phyloP scores from a whole-genome alignment of 352 stramenopile genomes.

The Thraustotheca clavata region DNA sequence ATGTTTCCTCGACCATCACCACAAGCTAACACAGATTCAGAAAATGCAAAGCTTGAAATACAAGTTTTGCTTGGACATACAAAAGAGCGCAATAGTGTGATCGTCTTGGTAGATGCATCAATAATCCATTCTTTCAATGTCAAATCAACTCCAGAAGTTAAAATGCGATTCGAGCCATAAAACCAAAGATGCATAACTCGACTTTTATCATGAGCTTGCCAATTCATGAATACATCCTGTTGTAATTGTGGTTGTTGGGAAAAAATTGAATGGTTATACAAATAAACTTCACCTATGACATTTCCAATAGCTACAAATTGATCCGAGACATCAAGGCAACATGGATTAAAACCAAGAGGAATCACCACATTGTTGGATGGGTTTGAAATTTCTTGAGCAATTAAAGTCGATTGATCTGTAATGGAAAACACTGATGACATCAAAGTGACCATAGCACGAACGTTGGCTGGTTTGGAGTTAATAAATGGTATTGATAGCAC shows the following conservation, averaged over 20 bases:
- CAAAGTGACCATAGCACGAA: background rate
- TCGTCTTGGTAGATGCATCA: background rate
- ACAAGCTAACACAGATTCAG: constrained; percentile 44
- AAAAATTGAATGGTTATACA: background rate
- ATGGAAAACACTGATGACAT: background rate
- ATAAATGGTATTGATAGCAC: background rate
- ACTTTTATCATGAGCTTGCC: background rate
- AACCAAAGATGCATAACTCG: constrained; percentile 15
- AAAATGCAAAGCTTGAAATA: constrained; percentile 41
- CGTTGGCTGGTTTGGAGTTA: background rate
- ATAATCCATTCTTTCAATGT: constrained; percentile 52
- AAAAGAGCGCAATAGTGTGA: constrained; percentile 35
- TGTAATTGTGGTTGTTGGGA: background rate
- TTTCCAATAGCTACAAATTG: constrained; percentile 6
- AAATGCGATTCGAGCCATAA: constrained; percentile 23
- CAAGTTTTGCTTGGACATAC: constrained; percentile 43
- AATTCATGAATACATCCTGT: too few species aligned
- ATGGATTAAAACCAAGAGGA: background rate
- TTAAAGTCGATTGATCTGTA: background rate
- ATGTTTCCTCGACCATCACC: constrained; percentile 68
- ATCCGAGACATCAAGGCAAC: background rate
- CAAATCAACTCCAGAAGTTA: constrained; percentile 51
- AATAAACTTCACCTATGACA: background rate
- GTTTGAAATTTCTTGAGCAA: background rate
- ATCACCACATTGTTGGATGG: background rate